phyloP scores from a whole-genome alignment of 495 filamentous ascomycete species.

The Cercophora scortea region DNA sequence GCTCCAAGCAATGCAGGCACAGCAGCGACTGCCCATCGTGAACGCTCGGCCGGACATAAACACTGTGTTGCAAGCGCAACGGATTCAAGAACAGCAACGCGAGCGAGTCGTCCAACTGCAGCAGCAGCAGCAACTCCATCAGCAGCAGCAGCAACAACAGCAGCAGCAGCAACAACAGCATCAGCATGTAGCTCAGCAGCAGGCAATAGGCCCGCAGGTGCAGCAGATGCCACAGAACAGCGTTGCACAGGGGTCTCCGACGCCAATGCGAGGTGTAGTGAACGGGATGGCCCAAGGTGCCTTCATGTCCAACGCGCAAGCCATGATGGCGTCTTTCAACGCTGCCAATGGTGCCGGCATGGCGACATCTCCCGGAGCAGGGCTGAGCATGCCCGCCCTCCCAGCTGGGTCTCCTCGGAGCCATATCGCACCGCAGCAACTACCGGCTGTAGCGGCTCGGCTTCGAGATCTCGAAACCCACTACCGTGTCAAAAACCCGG shows the following conservation, averaged over 20 bases:
- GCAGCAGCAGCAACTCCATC: slow-evolving; percentile 26
- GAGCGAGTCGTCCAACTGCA: slow-evolving; percentile 39
- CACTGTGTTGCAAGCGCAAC: slow-evolving; percentile 47
- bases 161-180: slow-evolving; percentile 25
- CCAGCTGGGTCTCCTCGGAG: slow-evolving; percentile 29
- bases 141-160: slow-evolving; percentile 22
- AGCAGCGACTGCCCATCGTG: slow-evolving; percentile 56
- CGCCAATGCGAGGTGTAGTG: slow-evolving; percentile 40
- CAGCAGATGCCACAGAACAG: slow-evolving; percentile 27
- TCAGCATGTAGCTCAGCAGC: slow-evolving; percentile 29
- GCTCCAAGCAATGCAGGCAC: slow-evolving; percentile 52
- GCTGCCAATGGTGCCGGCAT: slow-evolving; percentile 28
- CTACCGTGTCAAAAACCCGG: slow-evolving; percentile 41
- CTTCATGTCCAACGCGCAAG: slow-evolving; percentile 36
- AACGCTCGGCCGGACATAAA: slow-evolving; percentile 52
- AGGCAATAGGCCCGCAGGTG: slow-evolving; percentile 20
- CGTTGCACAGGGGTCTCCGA: slow-evolving; percentile 29
- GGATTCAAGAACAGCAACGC: slow-evolving; percentile 53
- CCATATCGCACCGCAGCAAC: slow-evolving; percentile 20
- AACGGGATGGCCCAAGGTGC: slow-evolving; percentile 44
- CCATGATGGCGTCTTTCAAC: slow-evolving; percentile 37
- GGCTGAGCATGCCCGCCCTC: slow-evolving; percentile 27
- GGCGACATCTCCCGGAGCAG: slow-evolving; percentile 29
- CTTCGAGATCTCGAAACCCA: slow-evolving; percentile 26
- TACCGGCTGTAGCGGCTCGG: slow-evolving; percentile 11